Evolutionary conservation across 75 land plant genomes (phyloP), one percentile per base, ranked within the genome.

Genomic region (Larix kaempferi): DNA sequence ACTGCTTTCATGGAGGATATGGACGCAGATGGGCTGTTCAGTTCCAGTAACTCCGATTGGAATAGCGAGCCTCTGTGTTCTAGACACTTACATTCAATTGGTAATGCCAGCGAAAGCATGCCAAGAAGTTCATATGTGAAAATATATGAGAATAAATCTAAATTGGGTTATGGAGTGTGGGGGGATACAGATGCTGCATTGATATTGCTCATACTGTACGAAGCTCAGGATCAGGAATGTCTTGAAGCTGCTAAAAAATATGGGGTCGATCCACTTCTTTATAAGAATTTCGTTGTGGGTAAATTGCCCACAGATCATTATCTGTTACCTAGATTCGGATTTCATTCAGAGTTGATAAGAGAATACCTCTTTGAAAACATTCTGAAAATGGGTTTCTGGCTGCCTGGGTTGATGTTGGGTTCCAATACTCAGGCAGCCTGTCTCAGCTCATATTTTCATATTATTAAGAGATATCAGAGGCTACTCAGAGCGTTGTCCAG

Each of bases 381-480:
- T 59, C 14, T 76, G 77, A 44, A 44, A 7, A 44, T 44, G 49
- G 49, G 49, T 44, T 44, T 44, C 49, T 44, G 8, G 0, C 49
- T 44, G 49, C 49, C 49, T 44, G 49, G 49, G 6, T 44, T 44
- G 49, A 44, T 44, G 49, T 44, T 44, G 49, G 49, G 49, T 6
- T 6, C 49, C 49, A 44, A 44, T 6, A 44, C 49, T 44, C 49
- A 44, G 49, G 7, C 8, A 44, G 49, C 49, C 49, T 5, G 49
- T 44, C 49, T 44, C 49, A 56, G 80, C 15, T 66, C 69, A 10
- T 84, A 76, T 69, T 49, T 88, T 13, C 85, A 82, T 56, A 59
- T 23, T 37, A 84, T 76, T 17, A 55, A 62, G 25, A 82, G 80
- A 64, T 88, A 82, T 64, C 13, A 59, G 85, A 74, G 78, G 77